Evolutionary conservation across 2,329 filamentous ascomycete genomes (phyloP).

Genomic region (Thelonectria olida): DNA sequence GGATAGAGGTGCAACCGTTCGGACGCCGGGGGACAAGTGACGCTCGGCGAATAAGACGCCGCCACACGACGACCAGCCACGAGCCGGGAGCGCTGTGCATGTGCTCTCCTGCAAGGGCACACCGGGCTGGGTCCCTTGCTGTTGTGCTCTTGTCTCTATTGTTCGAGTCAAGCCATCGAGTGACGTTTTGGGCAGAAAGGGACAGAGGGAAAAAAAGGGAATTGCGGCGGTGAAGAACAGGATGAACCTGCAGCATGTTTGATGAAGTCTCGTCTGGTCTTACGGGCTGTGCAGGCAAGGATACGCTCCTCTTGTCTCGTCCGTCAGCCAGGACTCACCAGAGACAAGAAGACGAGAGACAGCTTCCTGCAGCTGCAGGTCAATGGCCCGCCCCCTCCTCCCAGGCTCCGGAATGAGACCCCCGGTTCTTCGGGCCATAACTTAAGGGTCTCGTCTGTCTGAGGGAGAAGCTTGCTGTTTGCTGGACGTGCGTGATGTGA

Average conservation of each 20-base stretch:
- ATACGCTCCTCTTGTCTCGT: neutral
- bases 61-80: slow-evolving; percentile 40
- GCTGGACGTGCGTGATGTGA: neutral
- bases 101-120: slow-evolving; percentile 24
- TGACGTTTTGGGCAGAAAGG: neutral
- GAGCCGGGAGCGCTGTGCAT: slow-evolving; percentile 23
- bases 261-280: neutral
- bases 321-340: neutral
- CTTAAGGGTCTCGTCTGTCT: neutral
- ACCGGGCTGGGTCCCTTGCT: slow-evolving; percentile 4
- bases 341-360: neutral
- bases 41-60: slow-evolving; percentile 34
- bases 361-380: slow-evolving; percentile 19
- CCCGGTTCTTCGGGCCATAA: slow-evolving; percentile 11
- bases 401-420: too few species aligned
- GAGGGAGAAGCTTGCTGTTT: neutral
- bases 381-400: slow-evolving; percentile 5
- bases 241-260: slow-evolving; percentile 11
- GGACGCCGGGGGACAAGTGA: too few species aligned
- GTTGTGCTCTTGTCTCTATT: neutral
- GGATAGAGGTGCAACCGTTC: slow-evolving; percentile 15
- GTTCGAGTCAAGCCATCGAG: slow-evolving; percentile 10
- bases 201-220: neutral
- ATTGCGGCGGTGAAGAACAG: slow-evolving; percentile 15
- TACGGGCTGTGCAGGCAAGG: neutral